Evolutionary conservation across 169 alveolate species (phyloP).

Genomic region (Babesia gibsoni): DNA sequence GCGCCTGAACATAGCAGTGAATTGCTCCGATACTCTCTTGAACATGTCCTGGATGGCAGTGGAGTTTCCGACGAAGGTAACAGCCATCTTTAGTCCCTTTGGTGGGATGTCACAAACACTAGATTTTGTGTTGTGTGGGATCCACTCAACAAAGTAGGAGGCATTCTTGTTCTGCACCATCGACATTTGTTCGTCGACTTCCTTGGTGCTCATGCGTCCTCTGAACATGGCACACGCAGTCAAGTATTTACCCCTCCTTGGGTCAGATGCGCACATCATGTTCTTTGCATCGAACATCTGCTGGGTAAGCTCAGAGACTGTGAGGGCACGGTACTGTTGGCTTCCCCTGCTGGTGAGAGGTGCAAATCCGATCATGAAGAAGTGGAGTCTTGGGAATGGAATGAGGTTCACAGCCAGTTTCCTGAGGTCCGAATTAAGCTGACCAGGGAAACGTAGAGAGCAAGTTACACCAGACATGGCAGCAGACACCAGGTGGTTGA

Average conservation of each 20-base stretch:
- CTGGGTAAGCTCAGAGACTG: conserved; percentile 98
- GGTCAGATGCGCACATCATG: conserved; percentile 99
- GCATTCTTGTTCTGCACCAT: conserved; percentile 97
- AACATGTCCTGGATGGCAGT: conserved; percentile 98
- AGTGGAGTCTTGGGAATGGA: conserved; percentile 98
- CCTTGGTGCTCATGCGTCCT: conserved; percentile 99
- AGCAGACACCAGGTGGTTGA: conserved; percentile 95
- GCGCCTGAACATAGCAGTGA: conserved; percentile 97
- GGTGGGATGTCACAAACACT: conserved; percentile 99
- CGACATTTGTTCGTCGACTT: conserved; percentile 99
- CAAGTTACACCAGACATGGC: conserved; percentile 98
- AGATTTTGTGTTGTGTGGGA: conserved; percentile 96
- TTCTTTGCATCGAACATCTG: conserved; percentile 99
- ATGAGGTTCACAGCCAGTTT: conserved; percentile 96
- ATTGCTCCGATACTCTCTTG: conserved; percentile 96
- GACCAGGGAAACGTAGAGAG: conserved; percentile 97
- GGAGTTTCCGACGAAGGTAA: conserved; percentile 96
- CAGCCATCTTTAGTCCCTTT: conserved; percentile 97
- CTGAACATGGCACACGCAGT: conserved; percentile 98
- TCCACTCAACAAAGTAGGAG: conserved; percentile 98
- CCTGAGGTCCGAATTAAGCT: conserved; percentile 92
- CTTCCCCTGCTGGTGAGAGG: conserved; percentile 97
- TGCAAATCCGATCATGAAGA: conserved; percentile 98
- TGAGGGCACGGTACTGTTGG: conserved; percentile 97
- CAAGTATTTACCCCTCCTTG: conserved; percentile 98